Percentiles rank a stretch among this genome's conserved stretches.
Evolutionary conservation across 345 rosid genomes (phyloP).

Genomic region (Camelina neglecta): DNA sequence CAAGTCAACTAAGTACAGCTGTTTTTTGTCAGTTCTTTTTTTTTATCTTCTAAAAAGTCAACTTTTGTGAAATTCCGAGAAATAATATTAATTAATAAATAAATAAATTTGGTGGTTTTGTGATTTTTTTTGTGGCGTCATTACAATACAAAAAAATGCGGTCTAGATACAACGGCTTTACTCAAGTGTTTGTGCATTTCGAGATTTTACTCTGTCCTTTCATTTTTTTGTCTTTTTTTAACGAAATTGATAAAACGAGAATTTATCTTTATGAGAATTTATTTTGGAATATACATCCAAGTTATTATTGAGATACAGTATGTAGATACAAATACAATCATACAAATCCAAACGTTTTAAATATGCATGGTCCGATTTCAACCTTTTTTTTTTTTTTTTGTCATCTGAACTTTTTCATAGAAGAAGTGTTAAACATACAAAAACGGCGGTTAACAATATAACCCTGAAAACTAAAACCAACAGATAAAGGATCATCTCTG

Average conservation of each 20-base stretch:
- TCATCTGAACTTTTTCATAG: no score
- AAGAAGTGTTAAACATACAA: no score
- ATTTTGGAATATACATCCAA: background rate
- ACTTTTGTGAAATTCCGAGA: conserved; percentile 7
- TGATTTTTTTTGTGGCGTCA: background rate
- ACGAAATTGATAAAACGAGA: background rate
- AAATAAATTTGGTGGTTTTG: background rate
- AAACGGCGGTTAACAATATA: no score
- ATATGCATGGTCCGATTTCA: no score
- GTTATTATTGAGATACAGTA: background rate
- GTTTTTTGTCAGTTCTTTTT: background rate
- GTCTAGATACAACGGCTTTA: conserved; percentile 14
- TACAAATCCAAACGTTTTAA: no score
- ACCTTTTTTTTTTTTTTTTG: no score
- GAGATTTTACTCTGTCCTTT: conserved; percentile 3
- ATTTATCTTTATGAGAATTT: background rate
- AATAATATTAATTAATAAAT: background rate
- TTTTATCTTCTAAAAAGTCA: background rate
- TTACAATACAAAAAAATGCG: background rate
- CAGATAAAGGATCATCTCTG: no score
- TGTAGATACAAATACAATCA: no score
- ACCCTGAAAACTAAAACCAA: no score
- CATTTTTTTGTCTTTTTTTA: background rate
- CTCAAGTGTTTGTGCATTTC: conserved; percentile 12
- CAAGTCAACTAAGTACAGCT: conserved; percentile 20